A percentile compares a stretch with the other conserved stretches of the same genome.
These are phyloP conservation scores for Wakefieldia striispora DNA, from an alignment of 768 basidiomycete species.

Conservation along the genomic window DNA sequence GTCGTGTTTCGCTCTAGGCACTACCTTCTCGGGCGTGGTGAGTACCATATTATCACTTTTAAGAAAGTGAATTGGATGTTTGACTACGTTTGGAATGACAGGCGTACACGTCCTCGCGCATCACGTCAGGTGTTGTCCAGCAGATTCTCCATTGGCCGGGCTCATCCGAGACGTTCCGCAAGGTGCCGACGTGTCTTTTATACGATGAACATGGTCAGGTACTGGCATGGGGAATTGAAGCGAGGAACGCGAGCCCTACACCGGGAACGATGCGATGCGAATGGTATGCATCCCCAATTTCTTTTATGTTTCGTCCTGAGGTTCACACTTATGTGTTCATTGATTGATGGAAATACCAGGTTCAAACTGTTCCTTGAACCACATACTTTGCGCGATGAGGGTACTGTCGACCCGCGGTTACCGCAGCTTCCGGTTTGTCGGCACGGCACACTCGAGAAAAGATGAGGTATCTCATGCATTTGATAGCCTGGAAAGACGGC, in stretches of 20 bases:
- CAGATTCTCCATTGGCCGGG: slow-evolving; percentile 88
- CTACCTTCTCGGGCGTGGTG: slow-evolving; percentile 86
- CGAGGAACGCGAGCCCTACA: slow-evolving; percentile 73
- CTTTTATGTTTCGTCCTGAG: too few species aligned
- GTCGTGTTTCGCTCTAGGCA: slow-evolving; percentile 49
- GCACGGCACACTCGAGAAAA: background rate
- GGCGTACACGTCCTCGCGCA: slow-evolving; percentile 87
- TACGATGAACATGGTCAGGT: slow-evolving; percentile 75
- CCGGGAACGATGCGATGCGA: slow-evolving; percentile 60
- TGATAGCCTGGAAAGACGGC: slow-evolving; percentile 69
- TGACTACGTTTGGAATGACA: slow-evolving; percentile 29
- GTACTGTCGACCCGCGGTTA: slow-evolving; percentile 69
- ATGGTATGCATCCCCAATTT: slow-evolving; percentile 35
- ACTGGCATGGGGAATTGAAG: slow-evolving; percentile 83
- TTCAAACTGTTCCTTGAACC: slow-evolving; percentile 91
- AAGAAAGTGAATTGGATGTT: too few species aligned
- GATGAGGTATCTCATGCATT: slow-evolving; percentile 2
- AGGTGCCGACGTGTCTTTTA: slow-evolving; percentile 81
- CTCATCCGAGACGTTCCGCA: slow-evolving; percentile 81
- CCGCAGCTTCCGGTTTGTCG: slow-evolving; percentile 71
- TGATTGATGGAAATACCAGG: slow-evolving; percentile 35
- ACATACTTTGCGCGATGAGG: slow-evolving; percentile 69
- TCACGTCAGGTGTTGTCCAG: slow-evolving; percentile 74
- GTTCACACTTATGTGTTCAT: background rate
- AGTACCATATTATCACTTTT: too few species aligned